Conservation (phyloP, 345 rosid species). For the Populus deltoides region DNA sequence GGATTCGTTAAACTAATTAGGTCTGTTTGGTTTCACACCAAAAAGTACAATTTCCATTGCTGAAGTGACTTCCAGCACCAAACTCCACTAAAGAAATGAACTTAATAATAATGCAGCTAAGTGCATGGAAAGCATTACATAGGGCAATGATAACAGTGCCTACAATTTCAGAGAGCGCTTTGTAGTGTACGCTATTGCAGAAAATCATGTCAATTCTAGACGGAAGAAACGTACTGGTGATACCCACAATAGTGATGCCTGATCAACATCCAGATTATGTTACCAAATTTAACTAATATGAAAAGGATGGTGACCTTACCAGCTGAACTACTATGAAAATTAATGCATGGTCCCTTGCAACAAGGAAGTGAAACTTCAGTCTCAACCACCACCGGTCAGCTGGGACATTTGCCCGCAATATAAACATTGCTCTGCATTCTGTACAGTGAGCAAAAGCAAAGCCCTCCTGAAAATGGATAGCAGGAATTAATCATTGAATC, state of each 20-base stretch:
- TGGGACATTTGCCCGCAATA: constrained; percentile 92
- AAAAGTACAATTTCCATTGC: not conserved
- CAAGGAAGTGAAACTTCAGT: constrained; percentile 94
- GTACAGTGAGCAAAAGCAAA: constrained; percentile 99
- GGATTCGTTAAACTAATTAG: not conserved
- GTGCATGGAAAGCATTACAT: not conserved
- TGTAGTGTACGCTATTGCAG: not conserved
- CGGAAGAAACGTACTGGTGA: not conserved
- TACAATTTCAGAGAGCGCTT: not conserved
- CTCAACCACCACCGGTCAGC: constrained; percentile 99
- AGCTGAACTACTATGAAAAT: constrained; percentile 91
- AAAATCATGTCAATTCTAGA: not conserved
- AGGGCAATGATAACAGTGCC: not conserved
- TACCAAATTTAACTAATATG: not conserved
- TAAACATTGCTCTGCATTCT: constrained; percentile 89
- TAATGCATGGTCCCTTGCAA: constrained; percentile 92
- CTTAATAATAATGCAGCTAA: not conserved
- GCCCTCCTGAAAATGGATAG: constrained; percentile 68
- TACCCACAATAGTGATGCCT: not conserved
- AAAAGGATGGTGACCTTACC: constrained; percentile 43
- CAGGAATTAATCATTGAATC: constrained; percentile 8
- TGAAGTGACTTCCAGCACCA: not conserved
- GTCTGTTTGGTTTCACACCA: not conserved
- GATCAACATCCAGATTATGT: not conserved
- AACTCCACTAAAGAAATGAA: not conserved